Evolutionary conservation across 2,329 filamentous ascomycete genomes (phyloP).

Genomic region (Lizonia empirigonia): DNA sequence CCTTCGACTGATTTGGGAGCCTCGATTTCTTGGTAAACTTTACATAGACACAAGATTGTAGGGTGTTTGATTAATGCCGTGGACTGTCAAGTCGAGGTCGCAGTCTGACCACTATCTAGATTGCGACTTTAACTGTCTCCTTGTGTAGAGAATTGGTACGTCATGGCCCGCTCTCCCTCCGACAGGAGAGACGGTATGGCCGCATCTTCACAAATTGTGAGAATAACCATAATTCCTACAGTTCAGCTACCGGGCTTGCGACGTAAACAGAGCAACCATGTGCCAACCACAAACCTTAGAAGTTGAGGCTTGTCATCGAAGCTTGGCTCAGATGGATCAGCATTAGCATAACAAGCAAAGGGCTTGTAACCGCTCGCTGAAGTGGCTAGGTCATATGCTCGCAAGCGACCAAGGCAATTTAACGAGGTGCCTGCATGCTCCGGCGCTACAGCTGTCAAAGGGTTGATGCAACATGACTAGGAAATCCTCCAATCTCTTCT

Average conservation of each 20-base stretch:
- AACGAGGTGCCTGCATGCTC: slow-evolving; percentile 5
- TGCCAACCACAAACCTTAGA: not conserved
- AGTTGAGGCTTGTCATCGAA: not conserved
- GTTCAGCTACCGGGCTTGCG: not conserved
- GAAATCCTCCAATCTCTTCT: not conserved
- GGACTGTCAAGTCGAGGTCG: too few species aligned
- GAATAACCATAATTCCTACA: not conserved
- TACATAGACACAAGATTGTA: too few species aligned
- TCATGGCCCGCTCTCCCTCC: too few species aligned
- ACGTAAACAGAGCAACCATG: not conserved
- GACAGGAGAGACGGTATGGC: not conserved
- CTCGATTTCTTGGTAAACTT: too few species aligned
- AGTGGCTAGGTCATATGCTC: not conserved
- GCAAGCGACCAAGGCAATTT: not conserved
- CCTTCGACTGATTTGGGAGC: too few species aligned
- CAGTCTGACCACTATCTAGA: too few species aligned
- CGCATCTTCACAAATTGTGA: not conserved
- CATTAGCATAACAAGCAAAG: not conserved
- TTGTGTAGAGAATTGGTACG: too few species aligned
- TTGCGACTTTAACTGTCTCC: too few species aligned
- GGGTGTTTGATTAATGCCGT: too few species aligned
- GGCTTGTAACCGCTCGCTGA: not conserved
- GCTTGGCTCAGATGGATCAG: not conserved
- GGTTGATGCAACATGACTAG: not conserved
- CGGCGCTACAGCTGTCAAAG: slow-evolving; percentile 10